Base-by-base conservation (phyloP, 768 basidiomycete species). In the Guyanaporus albipodus region DNA sequence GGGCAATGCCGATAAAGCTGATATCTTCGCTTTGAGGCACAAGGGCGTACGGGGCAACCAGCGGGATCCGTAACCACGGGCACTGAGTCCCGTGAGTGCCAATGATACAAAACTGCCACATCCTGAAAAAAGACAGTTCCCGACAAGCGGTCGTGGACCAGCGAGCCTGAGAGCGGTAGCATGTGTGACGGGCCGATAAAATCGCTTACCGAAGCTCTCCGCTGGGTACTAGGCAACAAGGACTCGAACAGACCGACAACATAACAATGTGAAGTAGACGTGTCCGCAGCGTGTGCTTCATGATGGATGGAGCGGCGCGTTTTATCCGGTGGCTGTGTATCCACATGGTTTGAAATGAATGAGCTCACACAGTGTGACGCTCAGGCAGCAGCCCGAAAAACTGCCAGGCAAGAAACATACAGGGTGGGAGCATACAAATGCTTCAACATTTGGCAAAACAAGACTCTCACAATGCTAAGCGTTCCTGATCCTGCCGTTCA, bases 161-260 rank as follows among this genome's bases (percentile, higher is more conserved):
- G 28, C 38, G 22, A 29, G 4, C 40, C 38, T 46, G 40, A 41
- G 33, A 34, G 33, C 22, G 27, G 37, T 27, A 36, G 23, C 38
- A 32, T 34, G 7, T 19, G 38, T 45, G 28, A 42, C 41, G n/a
- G n/a, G n/a, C n/a, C n/a, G n/a, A n/a, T n/a, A n/a, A n/a, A n/a
- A n/a, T n/a, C n/a, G n/a, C n/a, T n/a, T n/a, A n/a, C n/a, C n/a
- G n/a, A n/a, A n/a, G n/a, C n/a, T n/a, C 14, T 14, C 14, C 28
- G 45, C 21, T 39, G 40, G 34, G 41, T 42, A 38, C 53, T 32
- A 46, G 29, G 21, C 39, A 47, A 49, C 21, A 23, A 26, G 19
- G 27, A 52, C 33, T 21, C 23, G 33, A 41, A 11, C 57, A 44
- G 35, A 28, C 35, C 35, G 39, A 51, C 55, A 50, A 36, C 52